Evolutionary conservation across 1,139 yeast species (phyloP).

Genomic region (Geotrichum armillariae): DNA sequence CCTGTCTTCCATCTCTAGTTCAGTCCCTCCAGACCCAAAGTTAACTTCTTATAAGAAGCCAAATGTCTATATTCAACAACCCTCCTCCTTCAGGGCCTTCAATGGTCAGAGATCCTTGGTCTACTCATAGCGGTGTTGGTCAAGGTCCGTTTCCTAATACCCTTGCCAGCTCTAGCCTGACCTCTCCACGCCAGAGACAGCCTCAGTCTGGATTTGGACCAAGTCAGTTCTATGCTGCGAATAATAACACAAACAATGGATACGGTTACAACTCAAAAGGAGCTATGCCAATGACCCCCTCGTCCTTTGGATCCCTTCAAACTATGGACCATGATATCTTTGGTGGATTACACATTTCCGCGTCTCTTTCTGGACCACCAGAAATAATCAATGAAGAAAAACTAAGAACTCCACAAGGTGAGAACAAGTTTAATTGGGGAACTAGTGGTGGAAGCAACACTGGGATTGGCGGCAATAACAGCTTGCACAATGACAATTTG

Average conservation of each 20-base stretch:
- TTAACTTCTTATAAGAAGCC: too few relatives aligned
- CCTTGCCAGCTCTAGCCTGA: neutral
- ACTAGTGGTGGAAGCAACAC: neutral
- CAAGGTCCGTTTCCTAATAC: neutral
- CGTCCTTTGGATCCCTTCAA: neutral
- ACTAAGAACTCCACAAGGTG: neutral
- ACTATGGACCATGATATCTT: neutral
- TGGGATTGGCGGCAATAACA: neutral
- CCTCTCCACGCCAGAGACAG: neutral
- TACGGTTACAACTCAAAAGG: neutral
- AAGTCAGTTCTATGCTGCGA: neutral
- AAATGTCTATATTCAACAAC: neutral
- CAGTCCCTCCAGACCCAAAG: neutral
- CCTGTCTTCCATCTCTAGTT: neutral
- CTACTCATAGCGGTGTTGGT: neutral
- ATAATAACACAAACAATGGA: neutral
- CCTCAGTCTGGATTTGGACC: neutral
- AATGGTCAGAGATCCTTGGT: neutral
- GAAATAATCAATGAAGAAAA: neutral
- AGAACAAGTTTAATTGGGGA: neutral
- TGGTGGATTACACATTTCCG: neutral
- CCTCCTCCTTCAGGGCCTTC: neutral
- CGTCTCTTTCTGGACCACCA: neutral
- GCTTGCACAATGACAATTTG: conserved; percentile 3
- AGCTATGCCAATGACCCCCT: neutral